phyloP scores from a whole-genome alignment of 805 yeast genomes.

The Saturnispora saitoi region DNA sequence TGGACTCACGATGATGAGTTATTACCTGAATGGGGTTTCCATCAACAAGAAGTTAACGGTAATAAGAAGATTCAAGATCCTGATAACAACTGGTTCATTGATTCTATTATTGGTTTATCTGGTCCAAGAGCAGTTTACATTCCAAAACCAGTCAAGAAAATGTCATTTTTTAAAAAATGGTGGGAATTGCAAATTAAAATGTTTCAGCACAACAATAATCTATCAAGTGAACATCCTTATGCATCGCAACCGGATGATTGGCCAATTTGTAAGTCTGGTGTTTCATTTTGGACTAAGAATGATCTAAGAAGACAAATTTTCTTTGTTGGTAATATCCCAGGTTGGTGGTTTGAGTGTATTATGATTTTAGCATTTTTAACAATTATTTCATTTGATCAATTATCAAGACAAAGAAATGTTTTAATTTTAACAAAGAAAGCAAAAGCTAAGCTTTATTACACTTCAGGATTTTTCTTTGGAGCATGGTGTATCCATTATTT shows the following conservation, averaged over 20 bases:
- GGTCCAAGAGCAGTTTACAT: slow-evolving; percentile 56
- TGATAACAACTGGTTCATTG: slow-evolving; percentile 70
- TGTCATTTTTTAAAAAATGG: slow-evolving; percentile 83
- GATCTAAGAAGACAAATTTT: slow-evolving; percentile 66
- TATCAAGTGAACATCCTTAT: slow-evolving; percentile 86
- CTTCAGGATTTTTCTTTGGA: slow-evolving; percentile 71
- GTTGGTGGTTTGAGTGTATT: slow-evolving; percentile 78
- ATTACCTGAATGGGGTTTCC: slow-evolving; percentile 92
- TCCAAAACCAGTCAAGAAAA: slow-evolving; percentile 51
- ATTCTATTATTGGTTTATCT: slow-evolving; percentile 53
- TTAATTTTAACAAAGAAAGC: slow-evolving; percentile 50
- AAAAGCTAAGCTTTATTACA: slow-evolving; percentile 65
- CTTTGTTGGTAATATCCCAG: slow-evolving; percentile 82
- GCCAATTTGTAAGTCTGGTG: slow-evolving; percentile 88
- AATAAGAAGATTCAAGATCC: slow-evolving; percentile 67
- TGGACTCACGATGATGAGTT: slow-evolving; percentile 82
- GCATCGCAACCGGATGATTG: slow-evolving; percentile 87
- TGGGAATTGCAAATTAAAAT: slow-evolving; percentile 77
- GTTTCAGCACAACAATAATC: slow-evolving; percentile 88
- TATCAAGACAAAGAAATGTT: slow-evolving; percentile 66
- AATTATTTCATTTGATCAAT: slow-evolving; percentile 61
- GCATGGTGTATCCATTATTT: slow-evolving; percentile 89
- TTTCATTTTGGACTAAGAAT: slow-evolving; percentile 88
- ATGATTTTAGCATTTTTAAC: slow-evolving; percentile 57
- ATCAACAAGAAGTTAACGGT: slow-evolving; percentile 92